These are phyloP conservation scores for Silene noctiflora DNA, from an alignment of 179 eudicot genomes.

Conservation along the genomic window DNA sequence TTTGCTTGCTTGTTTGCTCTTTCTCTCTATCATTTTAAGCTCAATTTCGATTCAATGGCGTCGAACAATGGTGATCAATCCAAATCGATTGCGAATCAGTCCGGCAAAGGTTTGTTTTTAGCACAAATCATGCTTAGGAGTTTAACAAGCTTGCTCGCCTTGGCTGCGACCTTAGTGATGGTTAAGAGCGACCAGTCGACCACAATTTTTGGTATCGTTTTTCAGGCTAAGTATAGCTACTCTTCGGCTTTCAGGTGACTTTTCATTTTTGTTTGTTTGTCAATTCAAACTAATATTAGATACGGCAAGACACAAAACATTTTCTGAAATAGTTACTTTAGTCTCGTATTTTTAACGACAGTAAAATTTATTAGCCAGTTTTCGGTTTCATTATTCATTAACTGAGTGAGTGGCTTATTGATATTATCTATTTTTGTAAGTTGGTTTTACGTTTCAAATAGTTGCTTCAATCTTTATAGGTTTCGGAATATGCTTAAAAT, in stretches of 20 bases:
- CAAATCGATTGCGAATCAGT: slow-evolving; percentile 5
- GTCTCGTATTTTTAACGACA: too few relatives aligned
- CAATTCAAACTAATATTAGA: background rate
- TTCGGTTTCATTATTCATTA: too few relatives aligned
- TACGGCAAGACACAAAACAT: background rate
- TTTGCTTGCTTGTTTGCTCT: background rate
- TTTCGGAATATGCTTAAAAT: background rate
- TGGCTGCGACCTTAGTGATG: slow-evolving; percentile 30
- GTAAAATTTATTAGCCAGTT: too few relatives aligned
- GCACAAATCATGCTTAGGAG: slow-evolving; percentile 37
- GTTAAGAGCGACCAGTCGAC: slow-evolving; percentile 33
- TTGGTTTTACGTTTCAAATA: too few relatives aligned
- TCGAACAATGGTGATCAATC: slow-evolving; percentile 12
- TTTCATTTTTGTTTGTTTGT: background rate
- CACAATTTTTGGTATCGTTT: slow-evolving; percentile 24
- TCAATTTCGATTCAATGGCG: slow-evolving; percentile 18
- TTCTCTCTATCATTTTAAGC: background rate
- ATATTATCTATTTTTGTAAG: too few relatives aligned
- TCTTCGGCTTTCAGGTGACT: slow-evolving; percentile 43
- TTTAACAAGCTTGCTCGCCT: slow-evolving; percentile 20
- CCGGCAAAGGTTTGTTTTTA: slow-evolving; percentile 19
- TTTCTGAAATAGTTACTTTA: too few relatives aligned
- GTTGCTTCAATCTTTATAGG: too few relatives aligned
- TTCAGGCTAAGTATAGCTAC: slow-evolving; percentile 40
- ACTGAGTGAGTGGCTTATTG: too few relatives aligned